Evolutionary conservation across 2,329 filamentous ascomycete species (phyloP), one percentile per base, ranked within the genome.

Genomic region (Xylariomycetidae sp.): DNA sequence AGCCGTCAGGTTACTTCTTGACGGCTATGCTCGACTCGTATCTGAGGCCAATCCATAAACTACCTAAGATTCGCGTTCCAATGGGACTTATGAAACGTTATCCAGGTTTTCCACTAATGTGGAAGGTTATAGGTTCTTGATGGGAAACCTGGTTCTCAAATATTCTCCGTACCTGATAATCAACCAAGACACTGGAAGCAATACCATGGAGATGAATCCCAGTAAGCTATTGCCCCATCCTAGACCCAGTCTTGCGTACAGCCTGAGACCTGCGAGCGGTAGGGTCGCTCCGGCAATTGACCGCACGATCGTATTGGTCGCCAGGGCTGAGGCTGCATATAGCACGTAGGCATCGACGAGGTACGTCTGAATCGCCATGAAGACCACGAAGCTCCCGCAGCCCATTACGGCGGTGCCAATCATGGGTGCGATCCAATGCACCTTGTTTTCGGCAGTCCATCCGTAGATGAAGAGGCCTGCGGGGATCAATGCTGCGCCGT

Each of bases 221-320:
- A 58, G 27, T 19, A 56, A 23, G 6, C 43, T 53, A 35, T 57
- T 57, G 2, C 55, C 55, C 55, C 55, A 58, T 10, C 55, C 55
- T 17, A 53, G 37, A 6, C 55, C 55, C 2, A 58, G 34, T 6
- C 26, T 43, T 7, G 43, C 29, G 29, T 58, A 58, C 38, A 58
- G 42, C 2, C 54, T 10, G n/a, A 68, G 48, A 4, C 54, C 56
- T 19, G 63, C 63, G 8, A 80, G 56, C 1, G 76, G 74, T 2
- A 80, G 55, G 14, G 75, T 52, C 0, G 67, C 72, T 13, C 74
- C 76, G 34, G 70, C 57, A 0, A 74, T 42, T 4, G 50, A 58
- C 25, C 75, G 56, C 3, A 79, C 54, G 1, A 79, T 65, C 0
- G 73, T 75, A 35, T 64, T 76, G 0, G 75, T 76, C 0, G 78